Evolutionary conservation across 148 eudicot species (phyloP), one percentile per base, ranked within the genome.

Genomic region (Rheum nobile): DNA sequence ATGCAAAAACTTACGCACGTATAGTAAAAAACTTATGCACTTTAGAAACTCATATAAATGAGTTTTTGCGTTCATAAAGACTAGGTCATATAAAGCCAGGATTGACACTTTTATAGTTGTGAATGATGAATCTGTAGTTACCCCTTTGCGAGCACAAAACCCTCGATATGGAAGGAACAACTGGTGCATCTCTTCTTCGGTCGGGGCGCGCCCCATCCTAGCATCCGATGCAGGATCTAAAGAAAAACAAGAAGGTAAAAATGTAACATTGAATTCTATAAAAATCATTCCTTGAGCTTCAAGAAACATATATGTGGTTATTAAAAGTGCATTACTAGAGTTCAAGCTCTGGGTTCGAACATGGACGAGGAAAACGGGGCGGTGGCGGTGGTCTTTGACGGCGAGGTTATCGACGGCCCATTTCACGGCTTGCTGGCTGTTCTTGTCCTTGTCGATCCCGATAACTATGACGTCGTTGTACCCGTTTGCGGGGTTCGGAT

Each of bases 131-230:
- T 37, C 37, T 34, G 47, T 17, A 35, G 71, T 54, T 21, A 90
- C 97, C 96, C 96, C 93, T 84, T 90, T 92, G 37, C 98, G 91
- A 77, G 93, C 96, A 75, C 89, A 88, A 78, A 84, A 86, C 75
- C 91, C 89, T 0, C 96, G 89, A 52, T 82, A 90, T 11, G 89
- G 89, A 69, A 88, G 89, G 75, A 88, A 92, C 34, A 92, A 75
- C 9, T 88, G 88, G 31, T 87, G 88, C 81, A 81, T 61, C 75
- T 90, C 98, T 24, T 31, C 29, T 38, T 79, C 84, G 6, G 84
- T 76, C 12, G 93, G 89, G 22, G 81, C 48, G 16, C 77, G 73
- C 12, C 86, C 92, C 19, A 43, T 76, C 67, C 43, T 77, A 4
- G 84, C 41, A 65, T 65, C 70, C n/a, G 41, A 32, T 7, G 19